These are phyloP conservation scores for Lipomyces yarrowii DNA, from an alignment of 1,139 yeast genomes.

Conservation along the genomic window DNA sequence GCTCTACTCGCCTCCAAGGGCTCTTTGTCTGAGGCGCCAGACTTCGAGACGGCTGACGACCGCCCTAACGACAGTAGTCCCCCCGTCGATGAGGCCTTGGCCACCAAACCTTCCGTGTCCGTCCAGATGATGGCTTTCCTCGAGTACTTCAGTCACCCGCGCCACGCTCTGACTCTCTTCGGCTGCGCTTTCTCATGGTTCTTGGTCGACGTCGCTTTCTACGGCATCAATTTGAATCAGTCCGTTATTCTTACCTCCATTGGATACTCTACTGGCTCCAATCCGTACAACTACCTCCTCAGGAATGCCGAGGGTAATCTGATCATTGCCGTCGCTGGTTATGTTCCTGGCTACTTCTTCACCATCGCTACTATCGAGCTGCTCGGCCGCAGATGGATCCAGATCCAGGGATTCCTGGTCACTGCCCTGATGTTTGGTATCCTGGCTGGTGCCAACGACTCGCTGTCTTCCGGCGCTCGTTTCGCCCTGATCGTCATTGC, in stretches of 20 bases:
- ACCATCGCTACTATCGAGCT: constrained; percentile 74
- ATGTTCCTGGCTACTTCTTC: constrained; percentile 88
- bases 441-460: constrained; percentile 79
- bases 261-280: constrained; percentile 72
- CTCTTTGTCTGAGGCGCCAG: too few species aligned
- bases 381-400: constrained; percentile 81
- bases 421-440: constrained; percentile 68
- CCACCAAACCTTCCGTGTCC: too few species aligned
- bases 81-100: too few species aligned
- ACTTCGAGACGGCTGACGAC: too few species aligned
- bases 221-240: constrained; percentile 82
- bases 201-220: constrained; percentile 91
- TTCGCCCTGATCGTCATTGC: constrained; percentile 73
- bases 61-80: too few species aligned
- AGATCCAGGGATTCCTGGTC: constrained; percentile 68
- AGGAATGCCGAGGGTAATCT: constrained; percentile 58
- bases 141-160: too few species aligned
- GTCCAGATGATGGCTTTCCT: too few species aligned
- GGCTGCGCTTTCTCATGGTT: constrained; percentile 99
- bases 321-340: constrained; percentile 87
- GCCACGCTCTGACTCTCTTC: constrained; percentile 69
- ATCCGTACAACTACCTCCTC: constrained; percentile 69
- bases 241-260: constrained; percentile 78
- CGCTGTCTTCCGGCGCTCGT: constrained; percentile 58
- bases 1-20: too few species aligned